Conservation (phyloP, 2,329 filamentous ascomycete species). For the Neonectria coccinea region DNA sequence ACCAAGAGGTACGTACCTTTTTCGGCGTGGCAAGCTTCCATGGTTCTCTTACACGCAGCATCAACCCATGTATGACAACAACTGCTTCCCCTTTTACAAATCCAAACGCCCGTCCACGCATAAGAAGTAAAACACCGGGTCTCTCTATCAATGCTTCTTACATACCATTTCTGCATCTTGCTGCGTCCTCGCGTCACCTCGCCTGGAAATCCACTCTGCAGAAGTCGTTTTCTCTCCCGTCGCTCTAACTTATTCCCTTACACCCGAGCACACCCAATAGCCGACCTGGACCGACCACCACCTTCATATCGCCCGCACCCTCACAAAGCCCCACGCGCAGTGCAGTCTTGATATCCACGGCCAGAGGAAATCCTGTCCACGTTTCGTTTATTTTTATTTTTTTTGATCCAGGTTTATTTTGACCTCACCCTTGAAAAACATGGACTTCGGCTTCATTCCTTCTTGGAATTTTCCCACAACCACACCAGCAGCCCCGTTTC, state of each 20-base stretch:
- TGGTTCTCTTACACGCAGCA: background rate
- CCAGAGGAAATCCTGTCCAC: background rate
- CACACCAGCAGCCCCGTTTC: background rate
- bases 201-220: background rate
- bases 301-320: constrained; percentile 29
- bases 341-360: background rate
- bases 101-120: background rate
- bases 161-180: background rate
- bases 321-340: constrained; percentile 6
- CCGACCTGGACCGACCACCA: constrained; percentile 42
- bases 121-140: background rate
- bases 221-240: constrained; percentile 5
- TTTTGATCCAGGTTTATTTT: background rate
- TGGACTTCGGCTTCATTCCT: background rate
- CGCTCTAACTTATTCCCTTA: constrained; percentile 32
- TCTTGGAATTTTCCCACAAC: background rate
- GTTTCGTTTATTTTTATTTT: too few species aligned
- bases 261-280: constrained; percentile 40
- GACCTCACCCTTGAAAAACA: too few species aligned
- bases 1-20: background rate
- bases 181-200: background rate
- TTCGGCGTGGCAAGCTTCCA: background rate
- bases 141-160: background rate
- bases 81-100: constrained; percentile 12
- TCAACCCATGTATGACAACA: constrained; percentile 4